Conservation (phyloP, 176 grass and related monocot genomes). For the Eleusine indica region DNA sequence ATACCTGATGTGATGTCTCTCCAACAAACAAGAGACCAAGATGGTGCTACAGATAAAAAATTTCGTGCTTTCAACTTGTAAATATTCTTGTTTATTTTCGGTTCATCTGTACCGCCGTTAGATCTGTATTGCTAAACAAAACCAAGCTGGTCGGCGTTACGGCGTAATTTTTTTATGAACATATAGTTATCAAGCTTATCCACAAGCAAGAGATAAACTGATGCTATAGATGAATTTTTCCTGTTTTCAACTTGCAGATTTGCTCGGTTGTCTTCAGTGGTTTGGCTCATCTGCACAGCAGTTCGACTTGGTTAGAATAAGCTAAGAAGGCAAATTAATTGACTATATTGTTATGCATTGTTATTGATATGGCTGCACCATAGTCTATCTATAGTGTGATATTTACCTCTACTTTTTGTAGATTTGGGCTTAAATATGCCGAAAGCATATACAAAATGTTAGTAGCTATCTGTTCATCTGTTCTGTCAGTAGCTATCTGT, state of each 20-base stretch:
- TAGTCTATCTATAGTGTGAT: too few species aligned
- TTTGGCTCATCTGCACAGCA: conserved; percentile 4
- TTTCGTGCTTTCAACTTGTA: not conserved
- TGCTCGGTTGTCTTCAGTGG: not conserved
- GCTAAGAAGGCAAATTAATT: not conserved
- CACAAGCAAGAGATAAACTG: not conserved
- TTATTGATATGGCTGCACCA: too few species aligned
- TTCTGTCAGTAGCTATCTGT: too few species aligned
- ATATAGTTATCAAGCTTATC: not conserved
- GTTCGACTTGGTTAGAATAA: not conserved
- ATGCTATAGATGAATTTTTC: not conserved
- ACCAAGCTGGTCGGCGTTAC: too few species aligned
- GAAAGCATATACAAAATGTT: too few species aligned
- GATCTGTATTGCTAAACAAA: not conserved
- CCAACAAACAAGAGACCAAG: not conserved
- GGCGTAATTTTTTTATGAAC: too few species aligned
- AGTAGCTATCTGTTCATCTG: too few species aligned
- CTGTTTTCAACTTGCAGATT: not conserved
- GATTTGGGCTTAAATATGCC: too few species aligned
- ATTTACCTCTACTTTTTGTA: too few species aligned
- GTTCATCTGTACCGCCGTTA: not conserved
- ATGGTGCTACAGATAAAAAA: not conserved
- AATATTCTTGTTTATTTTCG: not conserved
- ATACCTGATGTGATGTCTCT: not conserved
- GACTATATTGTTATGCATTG: not conserved